A percentile compares a stretch with the other conserved stretches of the same genome.
phyloP scores from a whole-genome alignment of 306 rosid species.

The Rosa lucieae region DNA sequence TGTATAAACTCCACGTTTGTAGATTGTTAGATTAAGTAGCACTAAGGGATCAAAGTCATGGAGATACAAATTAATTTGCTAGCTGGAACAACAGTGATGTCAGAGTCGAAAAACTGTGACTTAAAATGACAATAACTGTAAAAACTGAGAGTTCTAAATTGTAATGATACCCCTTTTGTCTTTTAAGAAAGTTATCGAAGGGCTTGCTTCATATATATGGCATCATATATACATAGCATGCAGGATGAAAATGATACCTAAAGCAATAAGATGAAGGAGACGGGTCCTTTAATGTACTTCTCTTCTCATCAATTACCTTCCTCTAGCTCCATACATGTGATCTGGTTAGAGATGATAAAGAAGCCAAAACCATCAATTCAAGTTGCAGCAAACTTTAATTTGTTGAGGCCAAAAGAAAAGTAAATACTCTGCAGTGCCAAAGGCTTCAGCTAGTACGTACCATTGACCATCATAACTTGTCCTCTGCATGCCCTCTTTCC shows the following conservation, averaged over 20 bases:
- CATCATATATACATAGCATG: not conserved
- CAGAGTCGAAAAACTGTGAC: too few relatives aligned
- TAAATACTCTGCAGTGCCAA: not conserved
- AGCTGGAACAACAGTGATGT: too few relatives aligned
- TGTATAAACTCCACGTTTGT: not conserved
- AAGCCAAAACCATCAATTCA: not conserved
- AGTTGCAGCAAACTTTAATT: not conserved
- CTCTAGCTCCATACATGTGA: not conserved
- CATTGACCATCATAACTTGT: not conserved
- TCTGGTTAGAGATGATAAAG: not conserved
- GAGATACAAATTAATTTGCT: too few relatives aligned
- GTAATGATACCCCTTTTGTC: not conserved
- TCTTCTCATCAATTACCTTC: not conserved
- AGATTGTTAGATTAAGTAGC: too few relatives aligned
- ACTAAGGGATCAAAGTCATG: too few relatives aligned
- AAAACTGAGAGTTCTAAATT: not conserved
- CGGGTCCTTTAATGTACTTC: not conserved
- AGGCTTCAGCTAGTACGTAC: not conserved
- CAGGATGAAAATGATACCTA: not conserved
- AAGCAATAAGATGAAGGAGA: not conserved
- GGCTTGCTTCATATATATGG: not conserved
- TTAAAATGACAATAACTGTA: too few relatives aligned
- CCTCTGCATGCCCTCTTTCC: not conserved
- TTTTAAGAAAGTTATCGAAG: not conserved
- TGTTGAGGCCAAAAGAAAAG: not conserved